Percentiles rank a stretch among this genome's conserved stretches.
Evolutionary conservation across 2,329 filamentous ascomycete species (phyloP).

Genomic region (Atkinsonella hypoxylon): DNA sequence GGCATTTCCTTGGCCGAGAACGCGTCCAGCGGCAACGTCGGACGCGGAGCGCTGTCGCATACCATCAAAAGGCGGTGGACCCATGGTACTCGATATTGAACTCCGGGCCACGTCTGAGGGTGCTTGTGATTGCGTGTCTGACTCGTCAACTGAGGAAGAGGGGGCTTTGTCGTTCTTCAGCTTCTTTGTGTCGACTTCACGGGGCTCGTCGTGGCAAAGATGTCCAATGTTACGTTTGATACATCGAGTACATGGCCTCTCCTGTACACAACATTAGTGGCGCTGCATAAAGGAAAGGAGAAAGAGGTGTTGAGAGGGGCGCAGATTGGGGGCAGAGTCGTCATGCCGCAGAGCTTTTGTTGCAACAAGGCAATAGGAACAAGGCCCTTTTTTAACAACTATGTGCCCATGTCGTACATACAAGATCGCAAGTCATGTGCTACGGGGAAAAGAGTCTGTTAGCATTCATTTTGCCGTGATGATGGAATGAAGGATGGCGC

Average conservation of each 20-base stretch:
- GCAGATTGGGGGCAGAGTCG: background rate
- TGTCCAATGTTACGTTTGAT: constrained; percentile 98
- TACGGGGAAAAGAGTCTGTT: constrained; percentile 24
- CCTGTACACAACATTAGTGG: constrained; percentile 39
- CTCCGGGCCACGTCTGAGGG: constrained; percentile 36
- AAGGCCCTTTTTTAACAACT: background rate
- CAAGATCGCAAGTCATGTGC: constrained; percentile 90
- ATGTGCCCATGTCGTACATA: constrained; percentile 35
- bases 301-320: constrained; percentile 1
- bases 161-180: constrained; percentile 42
- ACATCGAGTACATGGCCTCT: constrained; percentile 92
- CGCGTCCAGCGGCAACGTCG: constrained; percentile 29
- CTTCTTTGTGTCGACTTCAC: constrained; percentile 73
- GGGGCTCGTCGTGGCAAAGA: constrained; percentile 93
- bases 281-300: constrained; percentile 8
- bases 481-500: background rate
- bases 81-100: constrained; percentile 47
- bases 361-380: background rate
- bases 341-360: background rate
- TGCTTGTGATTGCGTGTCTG: constrained; percentile 35
- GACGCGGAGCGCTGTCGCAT: constrained; percentile 25
- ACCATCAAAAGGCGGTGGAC: constrained; percentile 30
- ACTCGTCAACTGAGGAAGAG: constrained; percentile 47
- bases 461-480: background rate
- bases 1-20: constrained; percentile 37